Conservation (phyloP, 2,329 filamentous ascomycete genomes). For the Apiospora koreana region DNA sequence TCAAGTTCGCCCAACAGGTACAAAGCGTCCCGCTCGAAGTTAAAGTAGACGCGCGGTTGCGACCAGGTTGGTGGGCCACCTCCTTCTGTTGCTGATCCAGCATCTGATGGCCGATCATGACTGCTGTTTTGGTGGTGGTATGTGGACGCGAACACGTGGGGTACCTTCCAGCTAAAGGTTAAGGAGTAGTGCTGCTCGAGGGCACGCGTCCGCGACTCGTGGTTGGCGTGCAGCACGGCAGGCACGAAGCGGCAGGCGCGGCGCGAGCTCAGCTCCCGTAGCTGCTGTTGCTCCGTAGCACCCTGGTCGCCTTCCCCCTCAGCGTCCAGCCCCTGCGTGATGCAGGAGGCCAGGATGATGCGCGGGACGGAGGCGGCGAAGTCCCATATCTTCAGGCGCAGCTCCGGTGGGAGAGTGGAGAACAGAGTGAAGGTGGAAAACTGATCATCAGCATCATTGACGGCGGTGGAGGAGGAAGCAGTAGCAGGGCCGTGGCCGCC, state of each 20-base stretch:
- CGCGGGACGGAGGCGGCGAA: conserved; percentile 43
- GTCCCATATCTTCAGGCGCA: conserved; percentile 51
- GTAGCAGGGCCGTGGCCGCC: neutral
- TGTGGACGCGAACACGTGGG: conserved; percentile 34
- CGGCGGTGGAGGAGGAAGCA: neutral
- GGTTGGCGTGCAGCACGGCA: conserved; percentile 45
- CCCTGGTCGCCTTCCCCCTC: conserved; percentile 15
- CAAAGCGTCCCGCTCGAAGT: conserved; percentile 47
- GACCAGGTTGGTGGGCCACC: conserved; percentile 31
- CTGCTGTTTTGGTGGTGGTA: conserved; percentile 8
- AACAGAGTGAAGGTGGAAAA: conserved; percentile 33
- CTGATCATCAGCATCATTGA: neutral
- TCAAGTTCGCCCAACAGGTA: conserved; percentile 50
- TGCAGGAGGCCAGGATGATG: conserved; percentile 45
- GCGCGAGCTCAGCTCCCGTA: conserved; percentile 19
- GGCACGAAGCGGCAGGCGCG: conserved; percentile 34
- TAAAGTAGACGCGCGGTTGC: conserved; percentile 47
- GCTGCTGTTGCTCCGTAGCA: conserved; percentile 8
- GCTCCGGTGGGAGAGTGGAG: conserved; percentile 44
- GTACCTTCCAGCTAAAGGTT: conserved; percentile 49
- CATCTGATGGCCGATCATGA: no score
- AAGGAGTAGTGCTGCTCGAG: conserved; percentile 44
- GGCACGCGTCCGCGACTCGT: conserved; percentile 44
- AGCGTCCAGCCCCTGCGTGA: conserved; percentile 21
- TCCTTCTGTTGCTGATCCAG: neutral